Evolutionary conservation across 495 filamentous ascomycete species (phyloP).

Genomic region (Trichoderma erinaceum): DNA sequence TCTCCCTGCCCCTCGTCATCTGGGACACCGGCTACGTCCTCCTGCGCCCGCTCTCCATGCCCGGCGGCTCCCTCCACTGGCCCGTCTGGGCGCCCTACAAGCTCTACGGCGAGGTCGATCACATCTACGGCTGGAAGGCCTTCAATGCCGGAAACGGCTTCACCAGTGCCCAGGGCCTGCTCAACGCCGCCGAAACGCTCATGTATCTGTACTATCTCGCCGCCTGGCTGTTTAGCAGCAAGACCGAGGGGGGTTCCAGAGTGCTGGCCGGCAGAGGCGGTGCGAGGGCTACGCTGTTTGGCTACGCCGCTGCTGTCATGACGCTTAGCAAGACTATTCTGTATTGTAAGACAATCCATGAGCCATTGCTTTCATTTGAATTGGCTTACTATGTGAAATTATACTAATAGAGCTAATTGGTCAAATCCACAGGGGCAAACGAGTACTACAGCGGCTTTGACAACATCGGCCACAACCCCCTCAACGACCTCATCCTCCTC

Average conservation of each 20-base stretch:
- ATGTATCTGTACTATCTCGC: constrained; percentile 64
- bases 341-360: constrained; percentile 56
- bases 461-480: constrained; percentile 71
- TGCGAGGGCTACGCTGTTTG: constrained; percentile 59
- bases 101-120: constrained; percentile 74
- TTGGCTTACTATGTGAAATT: no score
- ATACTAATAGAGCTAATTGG: neutral
- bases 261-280: constrained; percentile 48
- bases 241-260: constrained; percentile 27
- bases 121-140: constrained; percentile 78
- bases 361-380: constrained; percentile 18
- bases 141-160: constrained; percentile 69
- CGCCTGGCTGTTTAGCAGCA: constrained; percentile 44
- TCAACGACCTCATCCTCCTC: constrained; percentile 49
- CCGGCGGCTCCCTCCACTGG: constrained; percentile 65
- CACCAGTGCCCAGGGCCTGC: constrained; percentile 63
- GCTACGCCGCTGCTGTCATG: constrained; percentile 65
- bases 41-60: constrained; percentile 77
- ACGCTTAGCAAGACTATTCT: constrained; percentile 83
- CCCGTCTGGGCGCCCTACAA: constrained; percentile 75
- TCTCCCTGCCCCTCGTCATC: constrained; percentile 74
- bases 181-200: constrained; percentile 70
- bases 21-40: constrained; percentile 84
- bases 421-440: constrained; percentile 53
- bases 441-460: constrained; percentile 72